phyloP scores from a whole-genome alignment of 2,329 filamentous ascomycete genomes.

The Beauveria rudraprayagi region DNA sequence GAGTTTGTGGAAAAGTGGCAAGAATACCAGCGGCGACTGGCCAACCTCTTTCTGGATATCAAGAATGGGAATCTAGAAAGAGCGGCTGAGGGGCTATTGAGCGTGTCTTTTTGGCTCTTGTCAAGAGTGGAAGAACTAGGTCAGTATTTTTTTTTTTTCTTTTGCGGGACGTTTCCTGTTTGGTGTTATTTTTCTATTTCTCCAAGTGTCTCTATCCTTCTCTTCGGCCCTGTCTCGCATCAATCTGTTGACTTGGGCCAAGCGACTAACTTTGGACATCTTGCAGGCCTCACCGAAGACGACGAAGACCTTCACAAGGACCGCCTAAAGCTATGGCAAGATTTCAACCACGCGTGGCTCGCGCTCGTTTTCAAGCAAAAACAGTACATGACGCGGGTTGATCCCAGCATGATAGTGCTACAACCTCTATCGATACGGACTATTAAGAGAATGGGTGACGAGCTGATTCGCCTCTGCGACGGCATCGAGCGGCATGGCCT shows the following conservation, averaged over 20 bases:
- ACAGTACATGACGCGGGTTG: conserved; percentile 58
- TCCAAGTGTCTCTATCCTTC: too few species aligned
- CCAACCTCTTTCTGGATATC: conserved; percentile 64
- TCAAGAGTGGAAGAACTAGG: conserved; percentile 47
- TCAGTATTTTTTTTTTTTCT: conserved; percentile 26
- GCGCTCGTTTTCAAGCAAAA: conserved; percentile 76
- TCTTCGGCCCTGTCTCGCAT: too few species aligned
- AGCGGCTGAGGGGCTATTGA: conserved; percentile 44
- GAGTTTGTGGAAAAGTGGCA: conserved; percentile 62
- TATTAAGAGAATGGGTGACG: conserved; percentile 72
- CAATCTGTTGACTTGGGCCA: too few species aligned
- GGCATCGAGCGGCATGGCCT: conserved; percentile 83
- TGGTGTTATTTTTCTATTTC: background rate
- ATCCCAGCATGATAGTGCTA: conserved; percentile 39
- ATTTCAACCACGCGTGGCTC: conserved; percentile 93
- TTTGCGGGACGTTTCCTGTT: background rate
- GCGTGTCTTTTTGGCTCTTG: conserved; percentile 48
- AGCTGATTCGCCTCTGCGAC: conserved; percentile 77
- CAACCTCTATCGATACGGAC: conserved; percentile 56
- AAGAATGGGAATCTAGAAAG: conserved; percentile 41
- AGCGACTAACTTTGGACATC: background rate
- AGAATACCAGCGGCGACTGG: conserved; percentile 53
- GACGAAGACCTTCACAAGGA: conserved; percentile 67
- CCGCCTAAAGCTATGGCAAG: conserved; percentile 79
- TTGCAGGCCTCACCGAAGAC: conserved; percentile 71